Base-by-base conservation (phyloP, 1,139 yeast species). In the Zygosaccharomyces sapae region DNA sequence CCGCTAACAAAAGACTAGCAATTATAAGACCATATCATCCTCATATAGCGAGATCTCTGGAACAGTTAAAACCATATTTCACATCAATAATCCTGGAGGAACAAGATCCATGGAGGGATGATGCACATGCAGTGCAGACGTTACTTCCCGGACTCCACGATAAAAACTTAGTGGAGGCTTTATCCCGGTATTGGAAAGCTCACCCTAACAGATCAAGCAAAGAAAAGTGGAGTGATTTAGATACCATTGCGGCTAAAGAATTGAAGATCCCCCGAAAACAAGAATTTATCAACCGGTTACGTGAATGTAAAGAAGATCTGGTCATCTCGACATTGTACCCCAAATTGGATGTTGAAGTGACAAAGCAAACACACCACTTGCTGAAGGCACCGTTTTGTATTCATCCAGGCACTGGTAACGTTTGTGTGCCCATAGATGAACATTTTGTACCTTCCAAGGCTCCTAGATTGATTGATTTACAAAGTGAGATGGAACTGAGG, bases 331-430 rank as follows among this genome's bases (percentile, higher is more conserved):
- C 86, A 54, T 70, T 89, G 71, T 92, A 90, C 65, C 98, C 99
- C 25, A 77, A 96, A 57, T 73, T 92, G 54, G 99, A 92, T 77
- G 81, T 86, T 46, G 95, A 90, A 66, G 99, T 92, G 37, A 86
- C 98, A 7, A 78, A 84, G 56, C 95, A 86, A 65, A 74, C 90
- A 57, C 87, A 83, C 67, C 99, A 92, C 71, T 82, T 92, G 70
- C 77, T 92, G 59, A 92, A 92, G 64, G 86, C 97, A 1, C 99
- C 99, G n/a, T 92, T 94, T 66, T 92, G 97, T 72, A 83, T 92
- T 42, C 99, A 92, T 65, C 99, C 99, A 1, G 83, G 89, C 5
- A 94, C 99, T 0, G 97, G 97, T n/a, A 86, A 89, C 58, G 86
- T 92, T 3, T 92, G 98, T 79, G 97, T 94, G 5, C 97, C 98